Conservation (phyloP, 208 protist genomes). For the Naegleria fowleri region DNA sequence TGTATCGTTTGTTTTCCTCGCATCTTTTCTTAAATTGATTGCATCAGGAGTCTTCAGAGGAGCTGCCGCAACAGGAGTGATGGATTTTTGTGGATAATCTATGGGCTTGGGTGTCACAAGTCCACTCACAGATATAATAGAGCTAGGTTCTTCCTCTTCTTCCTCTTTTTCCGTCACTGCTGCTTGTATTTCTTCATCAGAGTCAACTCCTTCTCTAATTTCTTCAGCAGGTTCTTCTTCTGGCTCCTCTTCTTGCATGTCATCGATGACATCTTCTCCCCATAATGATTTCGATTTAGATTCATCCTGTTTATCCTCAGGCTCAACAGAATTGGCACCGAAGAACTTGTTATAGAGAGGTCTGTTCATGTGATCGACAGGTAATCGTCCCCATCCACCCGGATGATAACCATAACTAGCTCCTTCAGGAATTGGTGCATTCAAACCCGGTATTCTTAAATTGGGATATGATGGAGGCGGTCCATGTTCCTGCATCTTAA, state of each 20-base stretch:
- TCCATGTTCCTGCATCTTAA: slow-evolving; percentile 96
- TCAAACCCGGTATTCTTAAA: slow-evolving; percentile 90
- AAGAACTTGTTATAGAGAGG: slow-evolving; percentile 68
- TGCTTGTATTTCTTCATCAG: slow-evolving; percentile 39
- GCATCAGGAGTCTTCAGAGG: not conserved
- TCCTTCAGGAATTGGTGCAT: slow-evolving; percentile 74
- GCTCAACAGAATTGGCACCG: slow-evolving; percentile 29
- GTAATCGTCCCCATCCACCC: slow-evolving; percentile 79
- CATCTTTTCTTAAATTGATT: not conserved
- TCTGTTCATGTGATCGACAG: slow-evolving; percentile 59
- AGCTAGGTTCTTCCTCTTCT: not conserved
- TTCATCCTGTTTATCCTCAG: not conserved
- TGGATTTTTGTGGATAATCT: not conserved
- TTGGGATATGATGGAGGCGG: slow-evolving; percentile 95
- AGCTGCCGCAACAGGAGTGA: not conserved
- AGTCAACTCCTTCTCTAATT: slow-evolving; percentile 35
- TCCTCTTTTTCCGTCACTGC: not conserved
- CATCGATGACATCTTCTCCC: not conserved
- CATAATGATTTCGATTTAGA: not conserved
- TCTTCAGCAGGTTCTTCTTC: slow-evolving; percentile 57
- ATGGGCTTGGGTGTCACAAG: not conserved
- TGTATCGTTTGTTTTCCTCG: not conserved
- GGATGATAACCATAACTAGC: slow-evolving; percentile 56
- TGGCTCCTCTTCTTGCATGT: slow-evolving; percentile 40
- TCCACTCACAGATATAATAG: not conserved